Evolutionary conservation across 345 rosid genomes (phyloP), one percentile per base, ranked within the genome.

Genomic region (Kandelia obovata): DNA sequence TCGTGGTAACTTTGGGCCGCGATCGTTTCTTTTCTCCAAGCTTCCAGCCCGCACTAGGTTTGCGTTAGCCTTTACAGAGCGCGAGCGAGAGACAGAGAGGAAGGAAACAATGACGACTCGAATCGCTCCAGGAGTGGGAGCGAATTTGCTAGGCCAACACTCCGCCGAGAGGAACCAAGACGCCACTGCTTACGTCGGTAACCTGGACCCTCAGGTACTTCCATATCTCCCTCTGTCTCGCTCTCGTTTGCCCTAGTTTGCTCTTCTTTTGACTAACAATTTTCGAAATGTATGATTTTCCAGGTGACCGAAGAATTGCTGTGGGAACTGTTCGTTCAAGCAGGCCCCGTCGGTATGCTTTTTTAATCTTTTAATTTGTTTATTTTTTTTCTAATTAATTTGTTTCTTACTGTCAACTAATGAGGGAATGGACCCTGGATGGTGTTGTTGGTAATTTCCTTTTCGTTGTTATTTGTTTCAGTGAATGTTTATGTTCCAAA

Each of bases 121-220:
- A 77, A 96, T 96, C 55, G 97, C 99, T 73, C 98, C 99, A 0
- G 98, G 97, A 21, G 99, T 96, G 0, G 98, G 98, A 76, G 98
- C 99, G 3, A 96, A 96, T 83, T 82, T 96, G 75, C 90, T 96
- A 0, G 99, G 98, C 57, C 99, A 96, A 74, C 99, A 96, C 83
- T 82, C 99, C 5, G 92, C 96, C 19, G 99, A 96, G 83, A 81
- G 99, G 53, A 96, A 96, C 70, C 99, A 96, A 77, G 98, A 96
- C 65, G 99, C 99, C 75, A 96, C 98, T 46, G 96, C 96, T 51
- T 96, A 93, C 70, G 97, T 92, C 67, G 93, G 98, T 5, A 82
- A 84, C 70, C 93, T 92, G 70, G 96, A 89, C 59, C 88, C 92
- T 20, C 97, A 90, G 96, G 90, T 96, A 52, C 13, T 3, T 51